Evolutionary conservation across 2,329 filamentous ascomycete species (phyloP).

Genomic region (Clarireedia monteithiana): DNA sequence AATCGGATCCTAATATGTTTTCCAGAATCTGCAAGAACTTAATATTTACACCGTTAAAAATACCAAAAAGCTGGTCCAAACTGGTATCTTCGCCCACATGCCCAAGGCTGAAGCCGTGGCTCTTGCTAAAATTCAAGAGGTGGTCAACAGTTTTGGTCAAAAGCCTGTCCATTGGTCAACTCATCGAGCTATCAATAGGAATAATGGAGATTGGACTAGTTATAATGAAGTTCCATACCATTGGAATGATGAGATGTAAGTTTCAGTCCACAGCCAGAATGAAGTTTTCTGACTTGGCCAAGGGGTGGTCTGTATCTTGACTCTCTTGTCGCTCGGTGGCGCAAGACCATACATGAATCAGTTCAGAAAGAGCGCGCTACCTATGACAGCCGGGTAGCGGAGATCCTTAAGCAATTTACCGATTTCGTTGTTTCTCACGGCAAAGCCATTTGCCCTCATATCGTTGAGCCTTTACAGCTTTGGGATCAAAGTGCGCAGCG

Average conservation of each 20-base stretch:
- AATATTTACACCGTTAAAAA: neutral
- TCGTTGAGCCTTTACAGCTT: neutral
- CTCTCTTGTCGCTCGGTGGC: neutral
- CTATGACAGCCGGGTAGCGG: neutral
- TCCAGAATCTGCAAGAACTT: neutral
- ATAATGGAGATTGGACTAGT: constrained; percentile 8
- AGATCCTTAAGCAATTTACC: neutral
- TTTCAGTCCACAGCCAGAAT: neutral
- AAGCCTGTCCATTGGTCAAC: constrained; percentile 12
- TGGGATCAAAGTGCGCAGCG: neutral
- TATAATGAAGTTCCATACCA: neutral
- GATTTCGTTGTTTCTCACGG: neutral
- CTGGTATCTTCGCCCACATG: neutral
- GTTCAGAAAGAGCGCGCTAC: neutral
- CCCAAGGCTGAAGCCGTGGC: neutral
- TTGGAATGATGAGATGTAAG: constrained; percentile 20
- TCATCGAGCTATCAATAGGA: constrained; percentile 10
- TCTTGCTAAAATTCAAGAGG: neutral
- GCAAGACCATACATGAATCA: neutral
- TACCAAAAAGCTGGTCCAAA: too few species aligned
- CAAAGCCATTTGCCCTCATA: neutral
- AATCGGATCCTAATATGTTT: too few species aligned
- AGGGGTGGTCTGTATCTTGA: neutral
- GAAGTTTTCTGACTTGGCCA: neutral
- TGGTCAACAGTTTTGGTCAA: neutral